These are phyloP conservation scores for Alternaria longipes DNA, from an alignment of 2,329 filamentous ascomycete genomes.

Conservation along the genomic window DNA sequence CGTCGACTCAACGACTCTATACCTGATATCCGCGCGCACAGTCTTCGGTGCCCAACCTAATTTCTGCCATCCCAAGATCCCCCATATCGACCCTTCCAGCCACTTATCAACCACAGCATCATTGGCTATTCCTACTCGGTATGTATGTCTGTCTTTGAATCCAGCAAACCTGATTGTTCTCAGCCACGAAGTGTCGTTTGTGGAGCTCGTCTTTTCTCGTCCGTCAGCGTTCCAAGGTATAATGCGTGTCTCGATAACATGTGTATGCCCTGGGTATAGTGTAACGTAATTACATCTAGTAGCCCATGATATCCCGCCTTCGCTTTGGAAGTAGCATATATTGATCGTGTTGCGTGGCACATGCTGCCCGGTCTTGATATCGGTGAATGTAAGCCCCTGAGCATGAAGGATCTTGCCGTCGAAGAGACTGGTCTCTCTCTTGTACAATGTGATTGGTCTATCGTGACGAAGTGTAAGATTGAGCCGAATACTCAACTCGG, in stretches of 20 bases:
- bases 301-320: not conserved
- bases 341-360: constrained; percentile 2
- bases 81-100: not conserved
- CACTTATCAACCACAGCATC: not conserved
- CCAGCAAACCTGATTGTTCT: not conserved
- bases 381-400: constrained; percentile 9
- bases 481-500: constrained; percentile 1
- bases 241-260: not conserved
- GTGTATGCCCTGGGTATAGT: not conserved
- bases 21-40: not conserved
- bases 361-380: not conserved
- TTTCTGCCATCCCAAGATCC: not conserved
- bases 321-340: not conserved
- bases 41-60: not conserved
- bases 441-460: not conserved
- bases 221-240: not conserved
- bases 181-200: not conserved
- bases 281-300: not conserved
- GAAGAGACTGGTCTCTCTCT: constrained; percentile 2
- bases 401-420: not conserved
- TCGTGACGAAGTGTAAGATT: not conserved
- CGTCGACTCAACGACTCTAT: too few relatives aligned
- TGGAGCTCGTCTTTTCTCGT: not conserved
- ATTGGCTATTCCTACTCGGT: not conserved
- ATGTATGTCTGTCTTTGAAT: not conserved